These are phyloP conservation scores for Macrocybe gigantea DNA, from an alignment of 768 basidiomycete species.

Conservation along the genomic window DNA sequence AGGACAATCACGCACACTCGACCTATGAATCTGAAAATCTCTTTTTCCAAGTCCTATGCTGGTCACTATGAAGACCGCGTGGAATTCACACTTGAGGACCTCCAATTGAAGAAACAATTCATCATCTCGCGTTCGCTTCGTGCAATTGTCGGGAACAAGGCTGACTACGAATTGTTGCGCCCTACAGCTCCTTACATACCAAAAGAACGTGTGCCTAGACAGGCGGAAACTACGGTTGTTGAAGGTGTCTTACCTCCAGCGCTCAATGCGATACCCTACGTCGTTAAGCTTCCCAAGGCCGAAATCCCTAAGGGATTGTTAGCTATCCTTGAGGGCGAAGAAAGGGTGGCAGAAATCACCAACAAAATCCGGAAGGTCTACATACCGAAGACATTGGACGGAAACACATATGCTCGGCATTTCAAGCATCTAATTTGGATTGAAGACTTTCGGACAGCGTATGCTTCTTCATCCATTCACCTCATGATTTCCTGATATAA, in stretches of 20 bases:
- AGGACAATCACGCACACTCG: constrained; percentile 15
- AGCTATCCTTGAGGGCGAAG: constrained; percentile 20
- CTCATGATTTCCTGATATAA: neutral
- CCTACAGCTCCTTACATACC: constrained; percentile 44
- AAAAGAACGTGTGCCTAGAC: constrained; percentile 16
- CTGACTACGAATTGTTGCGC: constrained; percentile 38
- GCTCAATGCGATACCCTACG: constrained; percentile 35
- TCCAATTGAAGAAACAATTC: constrained; percentile 34
- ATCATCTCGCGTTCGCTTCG: constrained; percentile 39
- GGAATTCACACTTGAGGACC: constrained; percentile 48
- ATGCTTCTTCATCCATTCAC: constrained; percentile 3
- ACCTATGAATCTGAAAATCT: constrained; percentile 24
- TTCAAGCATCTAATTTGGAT: constrained; percentile 52
- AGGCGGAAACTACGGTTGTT: constrained; percentile 28
- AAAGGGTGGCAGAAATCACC: constrained; percentile 21
- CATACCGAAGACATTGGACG: constrained; percentile 34
- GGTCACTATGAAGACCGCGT: constrained; percentile 50
- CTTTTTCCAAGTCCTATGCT: constrained; percentile 25
- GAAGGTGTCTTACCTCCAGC: constrained; percentile 38
- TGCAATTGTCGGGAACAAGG: constrained; percentile 39
- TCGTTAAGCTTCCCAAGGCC: constrained; percentile 30
- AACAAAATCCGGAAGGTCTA: constrained; percentile 24
- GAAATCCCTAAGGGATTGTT: constrained; percentile 31
- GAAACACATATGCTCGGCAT: constrained; percentile 32
- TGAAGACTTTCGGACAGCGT: constrained; percentile 23